Evolutionary conservation across 2,329 filamentous ascomycete genomes (phyloP), one percentile per base, ranked within the genome.

Genomic region (Cladosporium sp.): DNA sequence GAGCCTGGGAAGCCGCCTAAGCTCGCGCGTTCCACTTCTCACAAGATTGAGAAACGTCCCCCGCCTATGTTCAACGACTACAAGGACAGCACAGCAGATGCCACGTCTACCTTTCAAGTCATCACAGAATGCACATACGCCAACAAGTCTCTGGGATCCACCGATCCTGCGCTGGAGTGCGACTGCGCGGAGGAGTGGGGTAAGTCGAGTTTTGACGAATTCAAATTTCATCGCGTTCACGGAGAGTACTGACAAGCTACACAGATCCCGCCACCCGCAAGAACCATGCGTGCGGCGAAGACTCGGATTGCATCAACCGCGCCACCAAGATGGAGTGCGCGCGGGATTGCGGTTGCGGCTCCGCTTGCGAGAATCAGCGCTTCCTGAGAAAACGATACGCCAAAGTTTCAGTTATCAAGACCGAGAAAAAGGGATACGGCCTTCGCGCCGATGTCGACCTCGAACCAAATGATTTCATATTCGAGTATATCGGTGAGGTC

Each of bases 291-390:
- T 99, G 93, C 69, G 92, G 89, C 58, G 91, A 96, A 63, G 89
- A 96, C 70, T 95, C 91, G 13, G 92, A 97, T 70, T 99, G 93
- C 72, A 99, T 99, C 77, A 99, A 99, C 70, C 88, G 93, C 63
- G 88, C 89, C 52, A 97, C 92, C 52, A 97, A 96, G 70, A 96
- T 97, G 82, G 93, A 99, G 73, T 99, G 93, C 68, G 80, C 88
- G 30, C 83, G 83, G 54, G 86, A 91, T 59, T 93, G 91, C 70
- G 88, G 89, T 65, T 99, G 93, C 69, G 91, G 91, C 49, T 75
- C 82, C 32, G 83, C 82, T 43, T 99, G 93, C 69, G 88, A 95
- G 68, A 99, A 99, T 66, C 90, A 96, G 70, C 86, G 93, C 54
- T 97, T 99, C 64, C 89, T 95, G 70, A 86, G 83, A 60, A 91